Base-by-base conservation (phyloP, 169 alveolate genomes). In the Plasmodium gonderi region DNA sequence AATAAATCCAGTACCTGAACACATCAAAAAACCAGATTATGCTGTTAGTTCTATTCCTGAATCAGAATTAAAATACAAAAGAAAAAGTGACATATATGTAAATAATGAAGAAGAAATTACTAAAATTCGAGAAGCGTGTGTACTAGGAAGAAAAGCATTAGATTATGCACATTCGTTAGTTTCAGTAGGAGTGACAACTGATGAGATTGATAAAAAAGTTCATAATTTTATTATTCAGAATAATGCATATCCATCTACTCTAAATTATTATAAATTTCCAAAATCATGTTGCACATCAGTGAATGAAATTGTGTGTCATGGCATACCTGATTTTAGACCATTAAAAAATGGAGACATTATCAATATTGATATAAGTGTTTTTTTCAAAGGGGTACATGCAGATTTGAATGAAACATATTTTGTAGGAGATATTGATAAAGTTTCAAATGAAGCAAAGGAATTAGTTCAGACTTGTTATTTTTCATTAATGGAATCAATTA, bases 231-330 rank as follows among this genome's bases (percentile, higher is more conserved):
- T 98, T 26, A 96, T 99, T 36, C 95, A 95, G 17, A 96, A 97
- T 91, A 96, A 98, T 93, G 99, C 99, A n/a, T 99, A 99, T 91
- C 99, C 99, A 3, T 97, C 99, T 7, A 99, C 99, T 20, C 95
- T 99, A 69, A 98, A 98, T 95, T 99, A 99, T 96, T 96, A 97
- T 91, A 95, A 96, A 49, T 99, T 99, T 94, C 99, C 99, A 8
- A 98, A 99, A 94, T 97, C 99, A 11, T 93, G 98, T 69, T 99
- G 99, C 96, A 97, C 99, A 38, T 97, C 99, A 45, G 99, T 99
- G 14, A 99, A 99, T 91, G 99, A 99, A 94, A 99, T 98, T 36
- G 98, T 99, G 26, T 99, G 99, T 91, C 99, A 99, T 95, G 99
- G 99, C 31, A 99, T 99, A 54, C 99, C 99, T 33, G 99, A 98